Evolutionary conservation across 2,329 filamentous ascomycete genomes (phyloP), one percentile per base, ranked within the genome.

Genomic region (Claviceps pusilla): DNA sequence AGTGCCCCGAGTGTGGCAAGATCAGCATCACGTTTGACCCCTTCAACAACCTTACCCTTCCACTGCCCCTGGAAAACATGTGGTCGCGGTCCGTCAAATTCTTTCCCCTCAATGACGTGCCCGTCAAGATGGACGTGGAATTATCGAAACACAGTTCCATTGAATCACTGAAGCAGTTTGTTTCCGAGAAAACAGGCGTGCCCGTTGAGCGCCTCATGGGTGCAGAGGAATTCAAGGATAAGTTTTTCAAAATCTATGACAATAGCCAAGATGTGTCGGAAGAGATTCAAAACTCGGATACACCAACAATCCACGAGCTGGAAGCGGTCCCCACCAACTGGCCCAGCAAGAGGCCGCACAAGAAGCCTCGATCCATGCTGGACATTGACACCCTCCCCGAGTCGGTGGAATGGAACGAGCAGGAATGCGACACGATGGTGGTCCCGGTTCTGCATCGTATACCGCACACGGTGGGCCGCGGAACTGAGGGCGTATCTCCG

Each of bases 21-120:
- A 86, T 97, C 69, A 96, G 90, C 78, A 95, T 98, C 62, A 97
- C 93, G 0, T 98, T 98, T 64, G 93, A 98, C 66, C 93, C 93
- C 0, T 98, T 95, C 75, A 96, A 89, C 68, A 93, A 94, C 59
- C 72, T 98, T 56, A 96, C 93, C 0, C 73, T 98, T 29, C 93
- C 94, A 55, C 73, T 98, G 39, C 93, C 93, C 0, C 81, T 95
- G 54, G 86, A 93, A 66, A 89, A 85, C 59, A 78, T 88, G 48
- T 95, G 89, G 86, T 76, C 74, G 56, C 84, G 85, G 59, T 76
- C 77, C 1, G 73, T 97, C 60, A 84, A 80, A 54, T 96, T 86
- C 66, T 84, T 87, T 57, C 89, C 90, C 2, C 71, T 93, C 1
- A 81, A 84, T 56, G 82, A 86, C 54, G 71, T 73, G 2, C 87